phyloP scores from a whole-genome alignment of 306 rosid species.

The Quercus berberidifolia region DNA sequence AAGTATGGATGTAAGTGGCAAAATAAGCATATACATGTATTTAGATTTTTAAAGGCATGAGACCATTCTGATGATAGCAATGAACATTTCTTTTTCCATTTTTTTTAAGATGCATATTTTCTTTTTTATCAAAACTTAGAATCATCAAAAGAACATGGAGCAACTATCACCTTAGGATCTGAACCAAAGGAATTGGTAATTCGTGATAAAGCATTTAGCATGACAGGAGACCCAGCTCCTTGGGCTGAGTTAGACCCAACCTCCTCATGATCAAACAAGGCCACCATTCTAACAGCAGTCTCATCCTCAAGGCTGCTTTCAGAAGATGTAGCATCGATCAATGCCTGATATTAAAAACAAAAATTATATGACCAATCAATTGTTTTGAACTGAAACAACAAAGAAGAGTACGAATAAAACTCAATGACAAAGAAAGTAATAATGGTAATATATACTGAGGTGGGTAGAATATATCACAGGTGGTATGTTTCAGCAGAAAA shows the following conservation, averaged over 20 bases:
- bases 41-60: too few relatives aligned
- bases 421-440: not conserved
- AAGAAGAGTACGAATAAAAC: not conserved
- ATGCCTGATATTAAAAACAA: conserved; percentile 48
- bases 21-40: too few relatives aligned
- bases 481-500: not conserved
- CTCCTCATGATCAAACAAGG: conserved; percentile 88
- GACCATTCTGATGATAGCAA: not conserved
- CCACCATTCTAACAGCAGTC: conserved; percentile 75
- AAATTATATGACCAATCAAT: conserved; percentile 4
- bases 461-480: not conserved
- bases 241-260: conserved; percentile 76
- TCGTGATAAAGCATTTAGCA: conserved; percentile 66
- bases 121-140: not conserved
- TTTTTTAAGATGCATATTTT: too few relatives aligned
- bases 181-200: conserved; percentile 57
- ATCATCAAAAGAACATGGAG: not conserved
- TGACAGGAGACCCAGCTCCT: conserved; percentile 86
- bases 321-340: conserved; percentile 69
- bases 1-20: too few relatives aligned
- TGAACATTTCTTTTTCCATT: not conserved
- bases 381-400: not conserved
- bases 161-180: conserved; percentile 46
- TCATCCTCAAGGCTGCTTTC: conserved; percentile 67
- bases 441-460: not conserved